Base-by-base conservation (phyloP, 2,329 filamentous ascomycete species). In the Fusarium pseudoanthophilum region DNA sequence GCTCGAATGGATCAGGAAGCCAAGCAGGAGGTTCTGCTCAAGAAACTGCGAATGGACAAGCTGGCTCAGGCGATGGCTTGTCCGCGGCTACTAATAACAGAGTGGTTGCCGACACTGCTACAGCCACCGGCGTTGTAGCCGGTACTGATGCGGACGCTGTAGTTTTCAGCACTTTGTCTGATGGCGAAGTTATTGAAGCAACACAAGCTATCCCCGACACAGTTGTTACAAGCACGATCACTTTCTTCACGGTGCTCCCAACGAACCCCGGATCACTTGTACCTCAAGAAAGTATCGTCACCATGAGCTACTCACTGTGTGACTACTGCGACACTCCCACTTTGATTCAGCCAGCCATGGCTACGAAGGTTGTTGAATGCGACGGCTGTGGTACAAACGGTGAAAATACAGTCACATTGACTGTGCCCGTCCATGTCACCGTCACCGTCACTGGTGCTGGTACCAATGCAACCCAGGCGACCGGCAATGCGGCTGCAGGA, bases 191-290 rank as follows among this genome's bases (percentile, higher is more conserved):
- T 51, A n/a, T 60, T 24, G 51, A 46, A 30, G 40, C 28, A 39
- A 65, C 64, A 18, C 58, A 43, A 30, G 51, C 24, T 24, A 20
- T 58, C 18, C 42, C 36, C 28, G 64, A 64, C 43, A 28, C 58
- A 28, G 42, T 51, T 24, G 49, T 73, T 14, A 76, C 65, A 28
- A 78, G 68, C 18, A 78, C 75, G 2, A 53, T 78, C 49, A 75
- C 70, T 3, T 78, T 78, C 69, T 70, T 60, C 26, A 77, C 75
- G 14, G 61, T 76, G 13, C 77, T 80, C 51, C 72, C 80, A 11
- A 82, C 82, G 10, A 77, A 83, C 67, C 76, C 78, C 0, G 79
- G 78, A 5, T 65, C 67, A 26, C 77, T 85, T 26, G 71, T 79
- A n/a, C 76, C 74, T 24, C 72, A 79, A 7, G 75, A 81, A 64